Evolutionary conservation across 2,329 filamentous ascomycete genomes (phyloP).

Genomic region (Talaromyces sp.): DNA sequence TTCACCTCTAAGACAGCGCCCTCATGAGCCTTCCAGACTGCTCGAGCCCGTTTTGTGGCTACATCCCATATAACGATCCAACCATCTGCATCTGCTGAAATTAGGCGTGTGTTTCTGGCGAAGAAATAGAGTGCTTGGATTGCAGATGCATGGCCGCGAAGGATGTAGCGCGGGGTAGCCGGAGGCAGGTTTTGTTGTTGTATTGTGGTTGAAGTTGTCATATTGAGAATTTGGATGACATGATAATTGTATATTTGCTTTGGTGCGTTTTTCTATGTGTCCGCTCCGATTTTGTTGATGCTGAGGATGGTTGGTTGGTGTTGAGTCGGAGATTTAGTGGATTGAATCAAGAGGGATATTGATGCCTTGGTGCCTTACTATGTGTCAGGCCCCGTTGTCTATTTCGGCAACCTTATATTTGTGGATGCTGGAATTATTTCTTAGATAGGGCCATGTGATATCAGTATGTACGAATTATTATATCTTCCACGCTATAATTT

Average conservation of each 20-base stretch:
- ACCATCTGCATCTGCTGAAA: constrained; percentile 86
- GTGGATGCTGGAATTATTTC: background rate
- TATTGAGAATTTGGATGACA: background rate
- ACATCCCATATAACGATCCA: constrained; percentile 85
- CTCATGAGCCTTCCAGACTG: constrained; percentile 82
- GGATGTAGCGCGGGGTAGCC: constrained; percentile 63
- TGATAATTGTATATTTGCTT: background rate
- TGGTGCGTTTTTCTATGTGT: background rate
- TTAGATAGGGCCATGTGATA: background rate
- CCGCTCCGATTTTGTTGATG: background rate
- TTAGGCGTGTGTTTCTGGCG: constrained; percentile 67
- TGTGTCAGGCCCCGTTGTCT: background rate
- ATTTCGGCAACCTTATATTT: background rate
- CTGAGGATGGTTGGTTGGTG: background rate
- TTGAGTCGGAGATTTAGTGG: background rate
- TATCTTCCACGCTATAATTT: constrained; percentile 4
- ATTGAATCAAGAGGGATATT: background rate
- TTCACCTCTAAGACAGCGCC: constrained; percentile 71
- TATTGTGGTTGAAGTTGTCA: constrained; percentile 9
- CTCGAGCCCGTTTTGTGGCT: constrained; percentile 71
- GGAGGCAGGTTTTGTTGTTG: constrained; percentile 36
- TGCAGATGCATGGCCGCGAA: constrained; percentile 79
- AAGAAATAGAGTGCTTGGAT: constrained; percentile 76
- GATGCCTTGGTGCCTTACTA: constrained; percentile 14
- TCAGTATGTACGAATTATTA: background rate